Base-by-base conservation (phyloP, 148 eudicot species). In the Rheum nobile region DNA sequence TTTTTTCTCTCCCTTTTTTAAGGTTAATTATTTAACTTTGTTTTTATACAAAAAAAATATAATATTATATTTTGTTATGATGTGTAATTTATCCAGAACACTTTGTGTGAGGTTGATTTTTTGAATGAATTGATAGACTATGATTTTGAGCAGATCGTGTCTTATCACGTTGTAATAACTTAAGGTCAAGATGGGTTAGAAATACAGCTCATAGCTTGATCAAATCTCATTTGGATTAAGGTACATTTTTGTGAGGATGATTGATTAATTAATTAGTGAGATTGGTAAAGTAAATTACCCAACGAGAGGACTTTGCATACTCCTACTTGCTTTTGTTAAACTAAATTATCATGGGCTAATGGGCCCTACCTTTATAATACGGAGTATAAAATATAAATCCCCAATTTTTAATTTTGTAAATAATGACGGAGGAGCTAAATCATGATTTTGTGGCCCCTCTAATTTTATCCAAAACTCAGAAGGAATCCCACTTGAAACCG, bases 311-410 rank as follows among this genome's bases (percentile, higher is more conserved):
- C 70, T 65, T 57, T 57, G 16, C 61, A 54, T 54, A 54, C 28
- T 54, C 29, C 12, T 29, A 13, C 35, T 59, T 65, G 70, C 10
- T 32, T 59, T 59, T 63, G n/a, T n/a, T n/a, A n/a, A n/a, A n/a
- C n/a, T n/a, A n/a, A n/a, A n/a, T n/a, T 31, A 65, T 65, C 67
- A 65, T 16, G 69, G 38, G 39, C 70, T 37, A 65, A n/a, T 31
- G 16, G 70, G 7, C 21, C 70, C 34, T 28, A 57, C 22, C 41
- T 31, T 65, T 9, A 14, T 32, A 28, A 11, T 29, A 28, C 26
- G 26, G 12, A 24, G 1, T 4, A 32, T 10, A 3, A 61, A 28
- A 13, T 31, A 8, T 4, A 31, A 28, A 32, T 65, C 43, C 2
- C 43, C 2, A 35, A 35, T 59, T 11, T 29, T 59, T 59, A 8